These are phyloP conservation scores for Aspergillus viridinutans DNA, from an alignment of 2,329 filamentous ascomycete genomes.

Conservation along the genomic window DNA sequence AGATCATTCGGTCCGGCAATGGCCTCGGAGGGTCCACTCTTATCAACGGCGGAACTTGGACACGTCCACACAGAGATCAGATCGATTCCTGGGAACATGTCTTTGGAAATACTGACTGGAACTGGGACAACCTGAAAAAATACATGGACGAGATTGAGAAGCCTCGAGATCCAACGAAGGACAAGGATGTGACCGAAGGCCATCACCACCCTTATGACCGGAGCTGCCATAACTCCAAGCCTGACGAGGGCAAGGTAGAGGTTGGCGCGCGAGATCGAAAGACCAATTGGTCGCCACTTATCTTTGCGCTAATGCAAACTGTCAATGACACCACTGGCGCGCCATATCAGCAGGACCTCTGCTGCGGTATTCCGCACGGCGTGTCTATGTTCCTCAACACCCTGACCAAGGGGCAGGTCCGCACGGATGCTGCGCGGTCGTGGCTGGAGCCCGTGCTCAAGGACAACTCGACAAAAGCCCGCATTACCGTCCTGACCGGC, in stretches of 20 bases:
- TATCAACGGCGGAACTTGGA: slow-evolving; percentile 28
- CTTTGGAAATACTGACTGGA: slow-evolving; percentile 45
- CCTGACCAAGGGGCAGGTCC: slow-evolving; percentile 20
- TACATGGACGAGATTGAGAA: slow-evolving; percentile 45
- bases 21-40: slow-evolving; percentile 28
- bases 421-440: slow-evolving; percentile 25
- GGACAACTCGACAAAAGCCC: slow-evolving; percentile 9
- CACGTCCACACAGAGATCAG: slow-evolving; percentile 23
- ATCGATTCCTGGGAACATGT: slow-evolving; percentile 26
- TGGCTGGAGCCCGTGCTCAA: slow-evolving; percentile 25
- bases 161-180: slow-evolving; percentile 13
- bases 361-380: slow-evolving; percentile 25
- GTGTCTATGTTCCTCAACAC: slow-evolving; percentile 28
- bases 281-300: slow-evolving; percentile 18
- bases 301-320: slow-evolving; percentile 22
- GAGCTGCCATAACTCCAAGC: slow-evolving; percentile 16
- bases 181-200: slow-evolving; percentile 16
- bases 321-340: slow-evolving; percentile 4
- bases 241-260: slow-evolving; percentile 18
- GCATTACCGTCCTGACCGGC: slow-evolving; percentile 18
- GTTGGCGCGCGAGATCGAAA: slow-evolving; percentile 19
- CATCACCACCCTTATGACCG: slow-evolving; percentile 15
- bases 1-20: slow-evolving; percentile 19
- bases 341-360: slow-evolving; percentile 17
- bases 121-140: slow-evolving; percentile 42